These are phyloP conservation scores for Chaetomiaceae sp. DNA, from an alignment of 2,329 filamentous ascomycete species.

Conservation along the genomic window DNA sequence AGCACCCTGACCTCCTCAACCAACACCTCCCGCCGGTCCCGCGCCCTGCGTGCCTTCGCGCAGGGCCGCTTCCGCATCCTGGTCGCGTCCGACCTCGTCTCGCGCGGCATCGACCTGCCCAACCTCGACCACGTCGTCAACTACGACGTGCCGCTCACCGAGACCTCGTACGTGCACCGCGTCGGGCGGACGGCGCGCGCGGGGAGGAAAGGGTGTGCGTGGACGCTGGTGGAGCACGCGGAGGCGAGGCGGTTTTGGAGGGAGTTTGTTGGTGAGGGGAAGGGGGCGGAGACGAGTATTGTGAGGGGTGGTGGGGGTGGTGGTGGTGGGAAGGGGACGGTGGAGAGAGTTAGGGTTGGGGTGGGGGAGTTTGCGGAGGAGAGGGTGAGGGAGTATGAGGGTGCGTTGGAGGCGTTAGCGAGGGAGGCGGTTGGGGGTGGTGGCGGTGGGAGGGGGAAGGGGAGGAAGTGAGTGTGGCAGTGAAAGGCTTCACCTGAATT, in stretches of 20 bases:
- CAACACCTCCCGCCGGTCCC: slow-evolving; percentile 62
- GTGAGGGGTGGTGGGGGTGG: slow-evolving; percentile 39
- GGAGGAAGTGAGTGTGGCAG: slow-evolving; percentile 14
- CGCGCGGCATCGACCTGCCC: slow-evolving; percentile 79
- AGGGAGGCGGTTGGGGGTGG: slow-evolving; percentile 45
- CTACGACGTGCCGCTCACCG: slow-evolving; percentile 80
- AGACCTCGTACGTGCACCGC: slow-evolving; percentile 82
- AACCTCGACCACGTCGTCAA: slow-evolving; percentile 81
- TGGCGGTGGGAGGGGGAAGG: slow-evolving; percentile 18
- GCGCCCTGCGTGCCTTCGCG: slow-evolving; percentile 61
- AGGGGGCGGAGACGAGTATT: slow-evolving; percentile 33
- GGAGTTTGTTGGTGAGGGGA: slow-evolving; percentile 58
- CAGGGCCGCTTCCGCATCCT: slow-evolving; percentile 62
- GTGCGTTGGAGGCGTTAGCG: slow-evolving; percentile 56
- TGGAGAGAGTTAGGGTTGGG: slow-evolving; percentile 44
- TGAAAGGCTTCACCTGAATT: not conserved
- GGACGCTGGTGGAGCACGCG: slow-evolving; percentile 75
- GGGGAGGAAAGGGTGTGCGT: slow-evolving; percentile 67
- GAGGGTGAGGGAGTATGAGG: slow-evolving; percentile 43
- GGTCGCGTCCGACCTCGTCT: slow-evolving; percentile 88
- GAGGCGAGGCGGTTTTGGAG: slow-evolving; percentile 93
- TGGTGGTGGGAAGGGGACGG: too few species aligned
- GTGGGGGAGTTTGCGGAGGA: slow-evolving; percentile 43
- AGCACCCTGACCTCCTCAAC: slow-evolving; percentile 73
- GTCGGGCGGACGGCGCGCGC: slow-evolving; percentile 87